A percentile compares a stretch with the other conserved stretches of the same genome.
phyloP scores from a whole-genome alignment of 331 rosid species.

The Rhamnella rubrinervis region DNA sequence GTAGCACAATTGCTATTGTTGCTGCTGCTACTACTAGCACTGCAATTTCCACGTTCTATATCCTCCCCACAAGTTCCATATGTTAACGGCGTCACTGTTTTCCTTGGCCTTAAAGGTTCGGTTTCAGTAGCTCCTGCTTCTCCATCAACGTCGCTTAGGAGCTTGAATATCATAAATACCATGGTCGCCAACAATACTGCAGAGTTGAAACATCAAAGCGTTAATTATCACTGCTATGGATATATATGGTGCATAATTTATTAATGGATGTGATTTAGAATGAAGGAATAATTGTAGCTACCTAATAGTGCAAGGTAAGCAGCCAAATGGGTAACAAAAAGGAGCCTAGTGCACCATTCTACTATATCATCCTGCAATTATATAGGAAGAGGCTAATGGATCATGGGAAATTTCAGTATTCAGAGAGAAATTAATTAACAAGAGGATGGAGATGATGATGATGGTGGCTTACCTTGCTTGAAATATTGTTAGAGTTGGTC shows the following conservation, averaged over 20 bases:
- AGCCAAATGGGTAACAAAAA: constrained; percentile 17
- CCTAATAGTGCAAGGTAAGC: constrained; percentile 19
- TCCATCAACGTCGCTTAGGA: background rate
- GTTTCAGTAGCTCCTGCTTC: constrained; percentile 18
- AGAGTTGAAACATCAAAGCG: background rate
- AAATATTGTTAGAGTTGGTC: constrained; percentile 1
- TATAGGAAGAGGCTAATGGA: too few species aligned
- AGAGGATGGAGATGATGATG: background rate
- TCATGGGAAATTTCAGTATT: background rate
- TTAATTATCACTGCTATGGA: too few species aligned
- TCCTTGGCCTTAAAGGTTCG: constrained; percentile 17
- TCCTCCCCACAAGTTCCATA: constrained; percentile 30
- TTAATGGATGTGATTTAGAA: background rate
- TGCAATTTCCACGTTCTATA: constrained; percentile 23
- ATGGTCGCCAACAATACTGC: constrained; percentile 29
- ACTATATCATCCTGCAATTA: constrained; percentile 12
- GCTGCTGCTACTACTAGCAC: background rate
- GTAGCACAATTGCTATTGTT: background rate
- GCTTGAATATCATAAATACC: constrained; percentile 19
- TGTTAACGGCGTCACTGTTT: constrained; percentile 5
- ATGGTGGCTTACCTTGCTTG: constrained; percentile 4
- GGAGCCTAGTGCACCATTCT: constrained; percentile 19
- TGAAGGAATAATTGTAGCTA: background rate
- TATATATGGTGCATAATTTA: too few species aligned
- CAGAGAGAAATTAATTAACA: background rate